Conservation (phyloP, 2,329 filamentous ascomycete species). For the Fusarium sp. region DNA sequence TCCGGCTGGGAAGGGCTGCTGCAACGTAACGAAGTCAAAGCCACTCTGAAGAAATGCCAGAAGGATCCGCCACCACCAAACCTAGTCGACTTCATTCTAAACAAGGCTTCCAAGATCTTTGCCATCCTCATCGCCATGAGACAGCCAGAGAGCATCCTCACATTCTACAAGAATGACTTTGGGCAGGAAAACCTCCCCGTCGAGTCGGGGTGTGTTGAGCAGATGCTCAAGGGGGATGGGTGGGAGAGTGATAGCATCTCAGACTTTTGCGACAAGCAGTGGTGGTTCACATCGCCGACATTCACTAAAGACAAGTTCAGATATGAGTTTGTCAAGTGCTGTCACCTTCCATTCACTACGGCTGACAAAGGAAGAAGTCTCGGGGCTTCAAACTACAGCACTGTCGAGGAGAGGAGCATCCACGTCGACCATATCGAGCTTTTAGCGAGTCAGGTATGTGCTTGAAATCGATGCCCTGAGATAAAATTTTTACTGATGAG, state of each 20-base stretch:
- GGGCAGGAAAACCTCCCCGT: not conserved
- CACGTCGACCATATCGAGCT: not conserved
- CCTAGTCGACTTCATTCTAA: not conserved
- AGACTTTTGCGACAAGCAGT: not conserved
- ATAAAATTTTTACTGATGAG: not conserved
- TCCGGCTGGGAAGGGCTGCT: not conserved
- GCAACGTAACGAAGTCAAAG: not conserved
- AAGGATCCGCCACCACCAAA: not conserved
- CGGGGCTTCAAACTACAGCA: not conserved
- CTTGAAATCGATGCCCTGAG: fast-evolving
- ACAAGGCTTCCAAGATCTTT: not conserved
- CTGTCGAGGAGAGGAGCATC: not conserved
- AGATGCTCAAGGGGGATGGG: not conserved
- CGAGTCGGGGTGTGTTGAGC: not conserved
- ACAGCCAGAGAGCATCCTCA: not conserved
- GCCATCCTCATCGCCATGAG: not conserved
- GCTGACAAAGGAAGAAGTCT: not conserved
- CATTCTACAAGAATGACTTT: not conserved
- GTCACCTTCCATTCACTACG: not conserved
- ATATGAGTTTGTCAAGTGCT: not conserved
- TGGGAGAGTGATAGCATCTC: not conserved
- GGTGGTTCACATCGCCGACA: not conserved
- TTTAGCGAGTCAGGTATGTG: not conserved
- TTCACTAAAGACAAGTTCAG: not conserved
- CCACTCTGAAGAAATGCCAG: not conserved